Evolutionary conservation across 257 asterid species (phyloP).

Genomic region (Salvia hispanica): DNA sequence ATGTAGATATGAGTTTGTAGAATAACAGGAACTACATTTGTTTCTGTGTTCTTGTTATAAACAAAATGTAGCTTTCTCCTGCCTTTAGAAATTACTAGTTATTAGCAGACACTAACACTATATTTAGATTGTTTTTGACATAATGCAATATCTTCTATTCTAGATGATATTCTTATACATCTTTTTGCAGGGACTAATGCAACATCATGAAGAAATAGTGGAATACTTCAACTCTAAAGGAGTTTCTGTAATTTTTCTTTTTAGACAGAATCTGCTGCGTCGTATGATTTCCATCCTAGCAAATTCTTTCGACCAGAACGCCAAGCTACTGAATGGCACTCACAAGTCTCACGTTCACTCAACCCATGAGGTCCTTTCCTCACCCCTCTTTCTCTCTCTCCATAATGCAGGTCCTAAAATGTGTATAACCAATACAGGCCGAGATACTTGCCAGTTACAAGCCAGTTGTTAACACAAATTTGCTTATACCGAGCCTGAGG

Average conservation of each 20-base stretch:
- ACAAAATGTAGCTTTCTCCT: too few species aligned
- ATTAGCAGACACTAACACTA: too few species aligned
- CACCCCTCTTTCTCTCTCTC: conserved; percentile 9
- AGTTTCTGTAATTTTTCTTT: conserved; percentile 82
- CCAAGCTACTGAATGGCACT: conserved; percentile 84
- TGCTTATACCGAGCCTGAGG: conserved; percentile 59
- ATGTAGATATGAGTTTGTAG: too few species aligned
- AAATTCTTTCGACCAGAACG: conserved; percentile 83
- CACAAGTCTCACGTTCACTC: conserved; percentile 97
- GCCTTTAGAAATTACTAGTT: too few species aligned
- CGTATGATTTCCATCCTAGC: conserved; percentile 86
- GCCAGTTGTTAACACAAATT: conserved; percentile 67
- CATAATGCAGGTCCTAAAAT: conserved; percentile 1
- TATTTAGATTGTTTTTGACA: too few species aligned
- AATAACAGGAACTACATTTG: too few species aligned
- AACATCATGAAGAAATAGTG: conserved; percentile 71
- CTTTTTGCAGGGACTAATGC: conserved; percentile 73
- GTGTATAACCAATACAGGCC: conserved; percentile 54
- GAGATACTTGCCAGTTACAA: conserved; percentile 82
- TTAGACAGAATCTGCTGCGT: conserved; percentile 84
- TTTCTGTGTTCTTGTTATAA: too few species aligned
- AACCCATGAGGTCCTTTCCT: conserved; percentile 60
- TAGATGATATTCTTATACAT: neutral
- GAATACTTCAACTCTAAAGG: conserved; percentile 81
- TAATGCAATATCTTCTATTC: neutral